Base-by-base conservation (phyloP, 768 basidiomycete genomes). In the Rhizopogon sp. region DNA sequence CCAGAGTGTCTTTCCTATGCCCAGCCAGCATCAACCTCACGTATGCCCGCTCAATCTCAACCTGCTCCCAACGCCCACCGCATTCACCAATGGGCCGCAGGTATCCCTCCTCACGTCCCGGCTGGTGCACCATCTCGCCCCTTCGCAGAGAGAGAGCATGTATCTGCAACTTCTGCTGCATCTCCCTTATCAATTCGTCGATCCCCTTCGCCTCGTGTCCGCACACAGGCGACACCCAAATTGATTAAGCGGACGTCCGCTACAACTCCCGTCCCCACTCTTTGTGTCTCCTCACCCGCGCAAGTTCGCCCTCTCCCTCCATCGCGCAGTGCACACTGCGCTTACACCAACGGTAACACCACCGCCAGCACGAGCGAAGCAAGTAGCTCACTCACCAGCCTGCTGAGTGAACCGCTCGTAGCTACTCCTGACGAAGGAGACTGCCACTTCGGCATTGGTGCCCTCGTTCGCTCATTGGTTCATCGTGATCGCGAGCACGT, bases 341-440 rank as follows among this genome's bases (percentile, higher is more conserved):
- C 68, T 13, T 71, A 69, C 35, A 52, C 67, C 1, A 59, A 68
- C 57, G 39, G 64, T 68, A 66, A 68, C 49, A 75, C 75, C 55
- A 67, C 72, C 2, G 59, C 70, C 13, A 64, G 59, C 37, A 52
- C 61, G 54, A 70, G 69, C 41, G 68, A 73, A 22, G 75, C 79
- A 1, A 78, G 79, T 28, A 78, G 81, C 0, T 78, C 79, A 47
- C 68, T 84, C 58, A 72, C 79, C 0, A 83, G 83, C 22, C 81
- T 71, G 68, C 54, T 81, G 75, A 55, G 65, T 71, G 59, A 54
- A 63, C 77, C 60, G 51, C 60, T 70, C 64, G 71, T 81, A 58
- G 69, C 58, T 52, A 73, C 77, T 0, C 61, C 74, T 2, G 63
- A 79, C 44, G 73, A 68, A 52, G 57, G 68, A 5, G 68, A 80